Evolutionary conservation across 768 basidiomycete genomes (phyloP).

Genomic region (Termitomyces sp.): DNA sequence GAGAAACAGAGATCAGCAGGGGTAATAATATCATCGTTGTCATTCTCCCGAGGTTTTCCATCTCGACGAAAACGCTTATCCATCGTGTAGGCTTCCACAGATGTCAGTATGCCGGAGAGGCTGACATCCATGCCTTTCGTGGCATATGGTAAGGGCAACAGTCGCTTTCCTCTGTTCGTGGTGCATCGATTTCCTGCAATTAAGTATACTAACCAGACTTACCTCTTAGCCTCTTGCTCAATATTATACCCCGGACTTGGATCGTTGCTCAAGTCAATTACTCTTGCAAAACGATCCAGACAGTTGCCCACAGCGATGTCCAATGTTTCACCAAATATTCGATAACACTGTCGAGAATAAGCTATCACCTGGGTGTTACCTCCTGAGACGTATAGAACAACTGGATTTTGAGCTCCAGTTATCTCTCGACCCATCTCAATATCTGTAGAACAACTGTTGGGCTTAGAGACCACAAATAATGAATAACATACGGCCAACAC

Average conservation of each 20-base stretch:
- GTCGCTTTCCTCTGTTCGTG: conserved; percentile 64
- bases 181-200: neutral
- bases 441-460: conserved; percentile 41
- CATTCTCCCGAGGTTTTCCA: conserved; percentile 27
- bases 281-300: conserved; percentile 92
- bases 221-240: conserved; percentile 93
- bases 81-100: conserved; percentile 79
- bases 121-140: conserved; percentile 99
- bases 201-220: conserved; percentile 10
- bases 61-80: conserved; percentile 78
- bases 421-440: conserved; percentile 98
- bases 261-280: conserved; percentile 92
- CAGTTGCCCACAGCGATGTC: conserved; percentile 99
- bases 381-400: conserved; percentile 97
- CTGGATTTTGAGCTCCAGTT: conserved; percentile 90
- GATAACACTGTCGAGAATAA: conserved; percentile 94
- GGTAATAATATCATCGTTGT: conserved; percentile 71
- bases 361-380: conserved; percentile 99
- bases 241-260: conserved; percentile 97
- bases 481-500: conserved; percentile 80
- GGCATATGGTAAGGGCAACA: conserved; percentile 84
- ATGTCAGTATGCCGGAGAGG: conserved; percentile 88
- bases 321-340: conserved; percentile 97
- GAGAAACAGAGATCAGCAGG: conserved; percentile 97
- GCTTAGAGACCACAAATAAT: neutral